These are phyloP conservation scores for Escallonia herrerae DNA, from an alignment of 129 eudicot species.

Conservation along the genomic window DNA sequence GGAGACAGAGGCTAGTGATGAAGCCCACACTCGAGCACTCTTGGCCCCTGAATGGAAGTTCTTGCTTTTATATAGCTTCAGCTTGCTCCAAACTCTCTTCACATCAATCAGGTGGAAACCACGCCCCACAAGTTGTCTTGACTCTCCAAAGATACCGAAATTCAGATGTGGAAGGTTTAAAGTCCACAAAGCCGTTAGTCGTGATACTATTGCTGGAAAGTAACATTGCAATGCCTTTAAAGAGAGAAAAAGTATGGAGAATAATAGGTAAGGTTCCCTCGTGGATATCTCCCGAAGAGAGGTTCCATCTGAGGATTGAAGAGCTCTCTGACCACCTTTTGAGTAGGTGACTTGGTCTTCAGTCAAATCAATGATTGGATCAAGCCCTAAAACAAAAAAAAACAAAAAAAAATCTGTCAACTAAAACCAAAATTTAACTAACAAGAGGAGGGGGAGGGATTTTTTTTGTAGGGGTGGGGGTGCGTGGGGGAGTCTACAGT, in stretches of 20 bases:
- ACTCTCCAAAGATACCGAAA: constrained; percentile 69
- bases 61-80: constrained; percentile 50
- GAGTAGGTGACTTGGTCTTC: constrained; percentile 18
- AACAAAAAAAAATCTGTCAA: neutral
- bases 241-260: constrained; percentile 42
- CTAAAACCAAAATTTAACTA: constrained; percentile 1
- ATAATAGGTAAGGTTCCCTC: constrained; percentile 51
- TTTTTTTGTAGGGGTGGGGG: too few species aligned
- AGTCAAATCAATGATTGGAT: constrained; percentile 31
- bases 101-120: constrained; percentile 51
- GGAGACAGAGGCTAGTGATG: constrained; percentile 77
- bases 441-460: neutral
- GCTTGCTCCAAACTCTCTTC: constrained; percentile 51
- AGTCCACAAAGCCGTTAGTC: constrained; percentile 39
- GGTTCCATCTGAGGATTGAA: constrained; percentile 26
- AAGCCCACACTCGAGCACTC: constrained; percentile 84
- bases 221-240: constrained; percentile 37
- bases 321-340: constrained; percentile 8
- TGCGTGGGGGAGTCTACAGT: too few species aligned
- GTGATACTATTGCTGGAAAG: constrained; percentile 40
- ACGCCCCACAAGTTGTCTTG: constrained; percentile 62
- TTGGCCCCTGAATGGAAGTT: constrained; percentile 75
- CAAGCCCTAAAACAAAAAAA: constrained; percentile 12
- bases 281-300: constrained; percentile 41
- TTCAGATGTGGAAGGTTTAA: constrained; percentile 50